A percentile compares a stretch with the other conserved stretches of the same genome.
Conservation (phyloP, 208 protist genomes). For the Trypanosoma cruzi region DNA sequence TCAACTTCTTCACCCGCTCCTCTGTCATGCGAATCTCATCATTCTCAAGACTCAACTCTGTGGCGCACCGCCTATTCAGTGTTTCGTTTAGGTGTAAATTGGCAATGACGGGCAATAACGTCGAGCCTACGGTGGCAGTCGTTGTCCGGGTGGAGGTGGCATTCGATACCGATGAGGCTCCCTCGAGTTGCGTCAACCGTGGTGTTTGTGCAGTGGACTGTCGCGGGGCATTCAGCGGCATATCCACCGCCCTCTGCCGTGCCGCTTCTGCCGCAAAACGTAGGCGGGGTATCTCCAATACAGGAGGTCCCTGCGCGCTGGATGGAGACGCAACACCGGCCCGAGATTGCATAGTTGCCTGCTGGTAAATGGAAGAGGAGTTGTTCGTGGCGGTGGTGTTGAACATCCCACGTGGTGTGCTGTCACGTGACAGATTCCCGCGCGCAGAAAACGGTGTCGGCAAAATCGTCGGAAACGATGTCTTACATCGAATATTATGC, state of each 20-base stretch:
- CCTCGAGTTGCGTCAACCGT: not conserved
- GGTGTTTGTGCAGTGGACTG: not conserved
- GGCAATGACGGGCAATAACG: slow-evolving; percentile 19
- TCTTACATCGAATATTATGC: slow-evolving; percentile 9
- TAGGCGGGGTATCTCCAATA: slow-evolving; percentile 18
- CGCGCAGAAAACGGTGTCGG: slow-evolving; percentile 2
- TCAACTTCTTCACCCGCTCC: slow-evolving; percentile 64
- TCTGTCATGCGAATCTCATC: slow-evolving; percentile 67
- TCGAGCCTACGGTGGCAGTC: slow-evolving; percentile 8
- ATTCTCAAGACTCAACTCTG: slow-evolving; percentile 19
- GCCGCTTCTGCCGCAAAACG: slow-evolving; percentile 10
- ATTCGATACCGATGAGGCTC: slow-evolving; percentile 6
- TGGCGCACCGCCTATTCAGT: not conserved
- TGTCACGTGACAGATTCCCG: not conserved
- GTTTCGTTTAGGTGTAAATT: slow-evolving; percentile 21
- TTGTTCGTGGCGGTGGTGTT: not conserved
- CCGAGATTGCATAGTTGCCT: not conserved
- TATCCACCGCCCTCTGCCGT: not conserved
- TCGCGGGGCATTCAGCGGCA: slow-evolving; percentile 7
- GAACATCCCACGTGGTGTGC: slow-evolving; percentile 10
- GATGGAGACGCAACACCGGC: not conserved
- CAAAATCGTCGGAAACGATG: not conserved
- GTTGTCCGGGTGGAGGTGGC: slow-evolving; percentile 16
- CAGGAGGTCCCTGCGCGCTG: not conserved
- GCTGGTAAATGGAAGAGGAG: not conserved